Evolutionary conservation across 169 alveolate genomes (phyloP).

Genomic region (Babesia ovata): DNA sequence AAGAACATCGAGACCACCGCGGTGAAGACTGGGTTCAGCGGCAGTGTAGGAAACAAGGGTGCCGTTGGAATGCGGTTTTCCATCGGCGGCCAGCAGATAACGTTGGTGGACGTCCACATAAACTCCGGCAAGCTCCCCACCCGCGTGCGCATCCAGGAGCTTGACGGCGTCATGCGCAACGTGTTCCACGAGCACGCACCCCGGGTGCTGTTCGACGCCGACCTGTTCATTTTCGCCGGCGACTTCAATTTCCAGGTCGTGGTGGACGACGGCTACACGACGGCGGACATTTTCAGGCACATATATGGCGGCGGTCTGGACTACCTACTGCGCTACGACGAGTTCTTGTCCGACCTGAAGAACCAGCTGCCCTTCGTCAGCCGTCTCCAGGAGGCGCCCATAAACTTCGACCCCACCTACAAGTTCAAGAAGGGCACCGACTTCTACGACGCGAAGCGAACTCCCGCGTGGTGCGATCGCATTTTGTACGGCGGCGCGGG

Average conservation of each 20-base stretch:
- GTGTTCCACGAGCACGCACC: slow-evolving; percentile 40
- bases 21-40: slow-evolving; percentile 63
- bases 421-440: slow-evolving; percentile 85
- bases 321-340: slow-evolving; percentile 68
- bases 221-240: slow-evolving; percentile 83
- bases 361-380: slow-evolving; percentile 34
- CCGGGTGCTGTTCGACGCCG: slow-evolving; percentile 64
- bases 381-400: slow-evolving; percentile 79
- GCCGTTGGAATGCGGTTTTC: slow-evolving; percentile 51
- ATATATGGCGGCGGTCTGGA: slow-evolving; percentile 38
- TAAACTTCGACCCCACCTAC: slow-evolving; percentile 90
- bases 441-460: slow-evolving; percentile 85
- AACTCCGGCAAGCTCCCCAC: slow-evolving; percentile 52
- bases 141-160: slow-evolving; percentile 26
- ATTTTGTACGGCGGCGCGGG: slow-evolving; percentile 31
- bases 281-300: slow-evolving; percentile 55
- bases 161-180: slow-evolving; percentile 44
- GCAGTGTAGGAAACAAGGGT: slow-evolving; percentile 66
- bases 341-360: slow-evolving; percentile 65
- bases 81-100: slow-evolving; percentile 26
- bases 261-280: slow-evolving; percentile 44
- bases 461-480: slow-evolving; percentile 89
- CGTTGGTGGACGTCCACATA: slow-evolving; percentile 57
- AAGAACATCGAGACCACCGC: slow-evolving; percentile 24
- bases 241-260: slow-evolving; percentile 87